These are phyloP conservation scores for Arachis stenosperma DNA, from an alignment of 306 rosid genomes.

Conservation along the genomic window DNA sequence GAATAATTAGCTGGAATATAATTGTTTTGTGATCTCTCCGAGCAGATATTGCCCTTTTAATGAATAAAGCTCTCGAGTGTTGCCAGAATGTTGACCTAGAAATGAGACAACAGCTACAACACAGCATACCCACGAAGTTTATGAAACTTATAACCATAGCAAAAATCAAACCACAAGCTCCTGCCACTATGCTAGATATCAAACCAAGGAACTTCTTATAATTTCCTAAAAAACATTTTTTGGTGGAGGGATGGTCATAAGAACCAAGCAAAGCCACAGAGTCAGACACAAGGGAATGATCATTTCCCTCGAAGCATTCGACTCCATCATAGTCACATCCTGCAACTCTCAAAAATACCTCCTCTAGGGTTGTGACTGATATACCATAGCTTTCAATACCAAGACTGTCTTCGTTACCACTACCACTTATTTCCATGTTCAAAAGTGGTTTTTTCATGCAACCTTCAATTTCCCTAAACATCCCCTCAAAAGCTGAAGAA, in stretches of 20 bases:
- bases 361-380: slow-evolving; percentile 97
- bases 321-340: slow-evolving; percentile 74
- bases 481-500: slow-evolving; percentile 76
- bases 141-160: slow-evolving; percentile 56
- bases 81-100: slow-evolving; percentile 83
- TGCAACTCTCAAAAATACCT: slow-evolving; percentile 94
- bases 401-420: slow-evolving; percentile 52
- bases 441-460: slow-evolving; percentile 62
- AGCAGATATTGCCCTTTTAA: slow-evolving; percentile 88
- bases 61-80: slow-evolving; percentile 82
- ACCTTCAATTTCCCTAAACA: slow-evolving; percentile 97
- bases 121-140: slow-evolving; percentile 59
- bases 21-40: slow-evolving; percentile 89
- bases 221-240: slow-evolving; percentile 51
- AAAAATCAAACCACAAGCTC: slow-evolving; percentile 65
- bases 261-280: slow-evolving; percentile 53
- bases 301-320: slow-evolving; percentile 56
- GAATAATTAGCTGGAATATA: slow-evolving; percentile 93
- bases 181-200: slow-evolving; percentile 61
- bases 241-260: slow-evolving; percentile 50
- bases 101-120: slow-evolving; percentile 76
- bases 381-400: slow-evolving; percentile 97
- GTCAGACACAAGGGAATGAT: slow-evolving; percentile 42
- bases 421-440: slow-evolving; percentile 43
- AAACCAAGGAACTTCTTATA: slow-evolving; percentile 59